These are phyloP conservation scores for Adenanthera pavonina DNA, from an alignment of 306 rosid genomes.

Conservation along the genomic window DNA sequence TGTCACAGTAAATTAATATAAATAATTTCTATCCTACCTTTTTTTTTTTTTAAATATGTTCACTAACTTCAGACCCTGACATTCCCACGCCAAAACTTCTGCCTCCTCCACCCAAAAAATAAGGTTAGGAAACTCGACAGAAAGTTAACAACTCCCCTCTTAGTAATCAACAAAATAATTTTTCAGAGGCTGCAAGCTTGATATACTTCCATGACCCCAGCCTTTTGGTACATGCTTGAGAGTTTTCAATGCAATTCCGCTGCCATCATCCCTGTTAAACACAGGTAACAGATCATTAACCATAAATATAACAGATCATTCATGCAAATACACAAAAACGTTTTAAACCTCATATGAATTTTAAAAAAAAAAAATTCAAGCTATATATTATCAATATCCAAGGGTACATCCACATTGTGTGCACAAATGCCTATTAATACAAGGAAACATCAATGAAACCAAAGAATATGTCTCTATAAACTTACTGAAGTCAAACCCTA, in stretches of 20 bases:
- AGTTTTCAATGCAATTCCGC: too few relatives aligned
- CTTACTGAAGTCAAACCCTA: background rate
- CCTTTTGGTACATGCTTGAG: too few relatives aligned
- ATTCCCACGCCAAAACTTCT: slow-evolving; percentile 6
- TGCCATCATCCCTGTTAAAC: too few relatives aligned
- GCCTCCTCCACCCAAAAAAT: background rate
- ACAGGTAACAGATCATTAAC: too few relatives aligned
- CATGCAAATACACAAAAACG: slow-evolving; percentile 20
- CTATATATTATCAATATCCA: slow-evolving; percentile 20
- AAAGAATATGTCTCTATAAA: slow-evolving; percentile 13
- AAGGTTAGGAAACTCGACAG: background rate
- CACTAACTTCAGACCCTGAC: slow-evolving; percentile 34
- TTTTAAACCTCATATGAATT: slow-evolving; percentile 22
- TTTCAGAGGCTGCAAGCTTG: too few relatives aligned
- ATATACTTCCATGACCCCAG: too few relatives aligned
- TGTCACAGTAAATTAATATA: too few relatives aligned
- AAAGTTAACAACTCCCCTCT: slow-evolving; percentile 37
- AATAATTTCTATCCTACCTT: too few relatives aligned
- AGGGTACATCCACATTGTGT: slow-evolving; percentile 35
- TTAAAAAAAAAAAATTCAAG: background rate
- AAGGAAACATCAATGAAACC: slow-evolving; percentile 23
- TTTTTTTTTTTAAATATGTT: background rate
- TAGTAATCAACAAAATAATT: slow-evolving; percentile 8
- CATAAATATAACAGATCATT: slow-evolving; percentile 10
- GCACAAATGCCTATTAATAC: slow-evolving; percentile 27